A percentile compares a stretch with the other conserved stretches of the same genome.
Conservation (phyloP, 2,329 filamentous ascomycete species). For the Aspergillus novoparasiticus region DNA sequence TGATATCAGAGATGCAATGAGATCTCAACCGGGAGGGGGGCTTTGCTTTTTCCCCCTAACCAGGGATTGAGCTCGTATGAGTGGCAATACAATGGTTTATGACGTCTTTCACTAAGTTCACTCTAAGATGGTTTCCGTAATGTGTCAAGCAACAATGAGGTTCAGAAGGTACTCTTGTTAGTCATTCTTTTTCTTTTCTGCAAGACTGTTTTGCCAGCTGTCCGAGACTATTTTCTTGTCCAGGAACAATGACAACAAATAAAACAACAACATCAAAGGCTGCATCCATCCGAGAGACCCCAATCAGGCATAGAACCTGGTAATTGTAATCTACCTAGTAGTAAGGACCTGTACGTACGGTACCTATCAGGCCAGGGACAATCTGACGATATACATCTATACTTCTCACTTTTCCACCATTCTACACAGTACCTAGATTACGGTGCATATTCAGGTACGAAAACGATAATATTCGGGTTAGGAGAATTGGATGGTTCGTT, state of each 20-base stretch:
- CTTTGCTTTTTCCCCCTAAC: conserved; percentile 5
- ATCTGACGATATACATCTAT: background rate
- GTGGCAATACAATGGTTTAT: conserved; percentile 11
- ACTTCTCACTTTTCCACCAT: background rate
- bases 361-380: background rate
- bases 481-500: background rate
- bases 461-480: background rate
- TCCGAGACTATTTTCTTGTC: background rate
- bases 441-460: background rate
- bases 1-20: background rate
- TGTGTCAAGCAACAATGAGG: conserved; percentile 5
- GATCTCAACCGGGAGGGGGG: background rate
- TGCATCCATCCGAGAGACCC: background rate
- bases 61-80: conserved; percentile 10
- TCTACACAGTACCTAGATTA: background rate
- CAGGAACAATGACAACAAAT: conserved; percentile 2
- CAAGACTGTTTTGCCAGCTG: background rate
- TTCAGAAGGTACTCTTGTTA: background rate
- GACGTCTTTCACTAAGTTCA: conserved; percentile 10
- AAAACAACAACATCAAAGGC: background rate
- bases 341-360: background rate
- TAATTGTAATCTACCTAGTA: background rate
- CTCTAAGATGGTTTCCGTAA: background rate
- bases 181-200: background rate
- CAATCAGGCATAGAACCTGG: background rate